A percentile compares a stretch with the other conserved stretches of the same genome.
Evolutionary conservation across 495 filamentous ascomycete genomes (phyloP).

Genomic region (Aspergillus affinis): DNA sequence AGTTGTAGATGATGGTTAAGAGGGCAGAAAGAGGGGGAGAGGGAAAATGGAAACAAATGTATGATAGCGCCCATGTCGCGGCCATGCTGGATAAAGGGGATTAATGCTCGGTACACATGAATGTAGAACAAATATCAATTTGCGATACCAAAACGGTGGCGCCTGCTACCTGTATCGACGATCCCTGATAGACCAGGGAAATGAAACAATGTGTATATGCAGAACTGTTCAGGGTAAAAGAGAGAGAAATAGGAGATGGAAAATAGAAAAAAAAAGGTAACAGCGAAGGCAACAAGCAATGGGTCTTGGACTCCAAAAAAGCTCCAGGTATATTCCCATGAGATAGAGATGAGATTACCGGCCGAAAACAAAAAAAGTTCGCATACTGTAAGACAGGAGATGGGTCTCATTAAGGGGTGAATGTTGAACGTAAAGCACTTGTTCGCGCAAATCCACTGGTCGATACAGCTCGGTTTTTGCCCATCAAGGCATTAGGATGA

Average conservation of each 20-base stretch:
- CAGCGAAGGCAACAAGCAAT: background rate
- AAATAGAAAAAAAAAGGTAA: no score
- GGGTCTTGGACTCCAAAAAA: slow-evolving; percentile 22
- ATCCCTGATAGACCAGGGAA: slow-evolving; percentile 13
- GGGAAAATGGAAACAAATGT: slow-evolving; percentile 1
- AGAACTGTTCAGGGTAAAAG: slow-evolving; percentile 5
- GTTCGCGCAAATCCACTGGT: slow-evolving; percentile 39
- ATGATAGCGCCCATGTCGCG: slow-evolving; percentile 3
- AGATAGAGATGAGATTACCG: slow-evolving; percentile 8
- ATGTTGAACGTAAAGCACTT: slow-evolving; percentile 46
- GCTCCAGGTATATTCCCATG: slow-evolving; percentile 19
- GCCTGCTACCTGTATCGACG: slow-evolving; percentile 34
- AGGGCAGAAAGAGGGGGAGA: slow-evolving; percentile 5
- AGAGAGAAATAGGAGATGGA: slow-evolving; percentile 1
- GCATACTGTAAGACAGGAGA: slow-evolving; percentile 6
- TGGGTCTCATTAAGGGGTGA: slow-evolving; percentile 23
- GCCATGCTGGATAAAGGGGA: slow-evolving; percentile 15
- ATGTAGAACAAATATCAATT: slow-evolving; percentile 21
- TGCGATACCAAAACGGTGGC: slow-evolving; percentile 28
- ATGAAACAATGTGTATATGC: slow-evolving; percentile 22
- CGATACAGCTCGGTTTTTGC: slow-evolving; percentile 28
- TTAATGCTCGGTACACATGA: slow-evolving; percentile 12
- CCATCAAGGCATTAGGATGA: slow-evolving; percentile 20
- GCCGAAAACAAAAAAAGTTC: slow-evolving; percentile 6
- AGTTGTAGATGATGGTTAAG: slow-evolving; percentile 8